Percentiles rank a stretch among this genome's conserved stretches.
Evolutionary conservation across 495 filamentous ascomycete genomes (phyloP).

Genomic region (Aspergillus olivimuriae): DNA sequence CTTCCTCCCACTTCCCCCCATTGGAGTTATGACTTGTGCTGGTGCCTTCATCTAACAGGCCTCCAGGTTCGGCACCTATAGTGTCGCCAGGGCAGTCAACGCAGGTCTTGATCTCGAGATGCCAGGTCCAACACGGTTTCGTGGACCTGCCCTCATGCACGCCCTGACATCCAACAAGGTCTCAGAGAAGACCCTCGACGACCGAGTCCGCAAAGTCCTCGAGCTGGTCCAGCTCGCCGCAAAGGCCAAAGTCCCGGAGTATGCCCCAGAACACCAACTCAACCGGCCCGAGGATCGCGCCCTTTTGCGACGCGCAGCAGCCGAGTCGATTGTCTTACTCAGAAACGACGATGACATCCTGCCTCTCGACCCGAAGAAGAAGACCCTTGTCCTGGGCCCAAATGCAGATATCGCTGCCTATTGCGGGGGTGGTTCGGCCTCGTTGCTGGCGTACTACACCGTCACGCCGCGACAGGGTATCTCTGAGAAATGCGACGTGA

Average conservation of each 20-base stretch:
- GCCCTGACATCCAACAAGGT: constrained; percentile 50
- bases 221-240: constrained; percentile 52
- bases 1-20: not conserved
- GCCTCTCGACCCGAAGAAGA: constrained; percentile 51
- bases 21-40: too few species aligned
- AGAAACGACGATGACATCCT: constrained; percentile 62
- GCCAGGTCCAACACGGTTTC: constrained; percentile 56
- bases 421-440: constrained; percentile 70
- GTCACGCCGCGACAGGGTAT: constrained; percentile 60
- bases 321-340: constrained; percentile 63
- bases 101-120: constrained; percentile 68
- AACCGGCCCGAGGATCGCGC: constrained; percentile 53
- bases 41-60: too few species aligned
- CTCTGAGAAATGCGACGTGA: constrained; percentile 34
- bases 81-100: constrained; percentile 50
- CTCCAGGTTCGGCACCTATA: constrained; percentile 52
- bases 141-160: constrained; percentile 47
- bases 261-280: constrained; percentile 50
- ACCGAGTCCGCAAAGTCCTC: constrained; percentile 50
- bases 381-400: constrained; percentile 70
- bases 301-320: constrained; percentile 54
- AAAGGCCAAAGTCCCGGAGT: constrained; percentile 47
- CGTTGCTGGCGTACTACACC: constrained; percentile 66
- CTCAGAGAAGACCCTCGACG: constrained; percentile 45
- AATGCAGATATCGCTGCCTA: constrained; percentile 67